A percentile compares a stretch with the other conserved stretches of the same genome.
These are phyloP conservation scores for Boletus reticuloceps DNA, from an alignment of 768 basidiomycete species.

Conservation along the genomic window DNA sequence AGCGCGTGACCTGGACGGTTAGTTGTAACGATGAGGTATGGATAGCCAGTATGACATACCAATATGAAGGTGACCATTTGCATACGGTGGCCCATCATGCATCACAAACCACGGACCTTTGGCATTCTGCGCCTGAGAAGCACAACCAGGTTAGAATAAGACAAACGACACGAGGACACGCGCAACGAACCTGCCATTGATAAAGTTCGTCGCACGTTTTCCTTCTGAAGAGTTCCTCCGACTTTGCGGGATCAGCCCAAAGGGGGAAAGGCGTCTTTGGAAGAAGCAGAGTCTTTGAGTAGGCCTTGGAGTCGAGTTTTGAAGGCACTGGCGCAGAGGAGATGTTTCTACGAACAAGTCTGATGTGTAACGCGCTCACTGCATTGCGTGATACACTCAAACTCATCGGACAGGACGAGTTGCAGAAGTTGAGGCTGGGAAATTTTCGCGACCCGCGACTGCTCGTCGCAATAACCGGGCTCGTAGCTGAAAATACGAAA, in stretches of 20 bases:
- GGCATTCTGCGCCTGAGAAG: conserved; percentile 58
- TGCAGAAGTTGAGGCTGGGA: no score
- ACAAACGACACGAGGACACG: neutral
- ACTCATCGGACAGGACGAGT: conserved; percentile 14
- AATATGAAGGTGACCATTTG: conserved; percentile 94
- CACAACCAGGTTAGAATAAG: neutral
- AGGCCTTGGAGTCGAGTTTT: conserved; percentile 36
- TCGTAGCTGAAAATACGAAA: no score
- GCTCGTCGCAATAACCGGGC: no score
- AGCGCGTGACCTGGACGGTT: conserved; percentile 76
- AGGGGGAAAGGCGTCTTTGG: conserved; percentile 82
- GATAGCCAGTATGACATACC: conserved; percentile 45
- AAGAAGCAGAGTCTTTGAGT: conserved; percentile 65
- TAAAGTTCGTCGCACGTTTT: conserved; percentile 77
- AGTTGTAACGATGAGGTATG: neutral
- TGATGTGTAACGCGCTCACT: conserved; percentile 6
- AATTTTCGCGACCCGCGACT: no score
- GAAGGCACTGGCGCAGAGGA: conserved; percentile 8
- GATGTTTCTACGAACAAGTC: conserved; percentile 10
- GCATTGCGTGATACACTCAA: conserved; percentile 17
- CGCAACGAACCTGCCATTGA: conserved; percentile 62
- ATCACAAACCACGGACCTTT: conserved; percentile 74
- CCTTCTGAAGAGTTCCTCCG: conserved; percentile 54
- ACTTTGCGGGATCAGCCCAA: conserved; percentile 60
- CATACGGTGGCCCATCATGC: conserved; percentile 97